A percentile compares a stretch with the other conserved stretches of the same genome.
These are phyloP conservation scores for Colletotrichum salicis DNA, from an alignment of 2,329 filamentous ascomycete species.

Conservation along the genomic window DNA sequence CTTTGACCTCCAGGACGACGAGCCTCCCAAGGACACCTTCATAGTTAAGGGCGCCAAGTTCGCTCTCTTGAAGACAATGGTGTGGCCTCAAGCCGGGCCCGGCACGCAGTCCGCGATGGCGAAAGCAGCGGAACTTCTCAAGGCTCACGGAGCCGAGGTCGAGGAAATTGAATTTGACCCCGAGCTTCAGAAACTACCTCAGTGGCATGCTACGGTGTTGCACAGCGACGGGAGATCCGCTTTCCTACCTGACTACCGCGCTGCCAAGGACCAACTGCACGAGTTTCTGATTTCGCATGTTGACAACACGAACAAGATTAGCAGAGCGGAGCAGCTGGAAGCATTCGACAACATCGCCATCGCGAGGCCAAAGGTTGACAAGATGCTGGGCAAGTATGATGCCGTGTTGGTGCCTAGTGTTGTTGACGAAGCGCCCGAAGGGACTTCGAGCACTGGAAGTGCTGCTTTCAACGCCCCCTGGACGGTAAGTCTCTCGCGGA, in stretches of 20 bases:
- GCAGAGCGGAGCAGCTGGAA: conserved; percentile 59
- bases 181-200: conserved; percentile 58
- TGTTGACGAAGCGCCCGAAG: conserved; percentile 65
- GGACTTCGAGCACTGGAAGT: conserved; percentile 63
- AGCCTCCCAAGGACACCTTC: conserved; percentile 42
- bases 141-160: conserved; percentile 61
- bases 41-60: conserved; percentile 61
- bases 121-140: conserved; percentile 52
- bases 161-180: conserved; percentile 65
- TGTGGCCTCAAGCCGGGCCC: conserved; percentile 59
- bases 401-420: conserved; percentile 68
- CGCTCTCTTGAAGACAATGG: conserved; percentile 63
- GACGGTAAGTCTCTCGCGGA: conserved; percentile 56
- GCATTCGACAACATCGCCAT: conserved; percentile 63
- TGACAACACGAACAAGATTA: conserved; percentile 56
- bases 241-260: conserved; percentile 64
- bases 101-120: conserved; percentile 56
- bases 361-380: conserved; percentile 62
- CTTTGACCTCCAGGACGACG: conserved; percentile 65
- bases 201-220: conserved; percentile 64
- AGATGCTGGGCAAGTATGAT: conserved; percentile 58
- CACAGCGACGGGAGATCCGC: conserved; percentile 61
- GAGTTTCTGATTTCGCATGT: conserved; percentile 59
- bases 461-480: conserved; percentile 62
- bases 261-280: conserved; percentile 58